Percentiles rank a stretch among this genome's conserved stretches.
phyloP scores from a whole-genome alignment of 2,329 filamentous ascomycete species.

The Botrytis pseudocinerea region DNA sequence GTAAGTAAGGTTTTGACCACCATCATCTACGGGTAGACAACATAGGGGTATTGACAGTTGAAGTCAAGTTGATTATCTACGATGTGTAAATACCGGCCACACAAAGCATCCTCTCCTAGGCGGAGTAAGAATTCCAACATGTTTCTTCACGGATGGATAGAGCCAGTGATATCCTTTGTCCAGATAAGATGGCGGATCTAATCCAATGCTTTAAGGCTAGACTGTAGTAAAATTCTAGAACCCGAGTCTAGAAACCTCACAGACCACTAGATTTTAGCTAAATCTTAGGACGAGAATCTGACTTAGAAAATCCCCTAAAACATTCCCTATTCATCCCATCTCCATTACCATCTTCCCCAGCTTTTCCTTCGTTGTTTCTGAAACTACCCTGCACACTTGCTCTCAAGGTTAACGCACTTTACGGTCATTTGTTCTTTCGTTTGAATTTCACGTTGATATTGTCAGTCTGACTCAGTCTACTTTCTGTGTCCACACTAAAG shows the following conservation, averaged over 20 bases:
- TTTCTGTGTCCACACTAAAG: rapidly evolving
- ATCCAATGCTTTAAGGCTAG: neutral
- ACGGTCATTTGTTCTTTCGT: neutral
- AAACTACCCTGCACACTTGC: neutral
- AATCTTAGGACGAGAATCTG: neutral
- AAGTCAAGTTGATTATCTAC: neutral
- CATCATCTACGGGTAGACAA: neutral
- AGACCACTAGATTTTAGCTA: neutral
- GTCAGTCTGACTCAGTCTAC: neutral
- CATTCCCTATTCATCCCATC: neutral
- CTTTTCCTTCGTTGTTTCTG: neutral
- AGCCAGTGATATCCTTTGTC: neutral
- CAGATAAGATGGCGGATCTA: neutral
- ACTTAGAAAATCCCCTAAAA: neutral
- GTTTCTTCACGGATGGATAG: neutral
- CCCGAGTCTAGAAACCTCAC: neutral
- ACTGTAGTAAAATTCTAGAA: neutral
- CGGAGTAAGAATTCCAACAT: neutral
- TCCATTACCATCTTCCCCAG: neutral
- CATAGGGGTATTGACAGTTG: neutral
- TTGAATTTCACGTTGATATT: neutral
- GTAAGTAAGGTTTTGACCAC: neutral
- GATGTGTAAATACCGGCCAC: neutral
- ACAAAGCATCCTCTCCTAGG: neutral
- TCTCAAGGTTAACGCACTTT: neutral